Percentiles rank a stretch among this genome's conserved stretches.
Conservation (phyloP, 164 flowering plant species). For the Hamamelis virginiana region DNA sequence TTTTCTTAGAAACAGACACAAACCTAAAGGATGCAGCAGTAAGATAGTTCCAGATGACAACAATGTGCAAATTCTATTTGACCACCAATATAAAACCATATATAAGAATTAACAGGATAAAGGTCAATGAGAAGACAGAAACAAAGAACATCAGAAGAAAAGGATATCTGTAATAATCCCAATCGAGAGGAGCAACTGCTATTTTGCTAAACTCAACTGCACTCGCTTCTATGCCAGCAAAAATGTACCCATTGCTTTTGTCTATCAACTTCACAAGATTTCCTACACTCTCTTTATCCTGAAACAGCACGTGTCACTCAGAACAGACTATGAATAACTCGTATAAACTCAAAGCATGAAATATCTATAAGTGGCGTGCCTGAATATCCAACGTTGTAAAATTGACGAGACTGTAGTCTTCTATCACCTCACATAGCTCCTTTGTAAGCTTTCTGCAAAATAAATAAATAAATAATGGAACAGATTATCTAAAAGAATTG, state of each 20-base stretch:
- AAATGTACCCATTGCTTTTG: slow-evolving; percentile 87
- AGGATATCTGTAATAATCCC: slow-evolving; percentile 99
- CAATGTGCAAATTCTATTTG: not conserved
- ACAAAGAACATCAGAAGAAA: slow-evolving; percentile 8
- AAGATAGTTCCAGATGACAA: not conserved
- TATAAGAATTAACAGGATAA: not conserved
- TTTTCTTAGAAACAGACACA: not conserved
- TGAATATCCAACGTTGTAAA: slow-evolving; percentile 91
- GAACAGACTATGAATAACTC: not conserved
- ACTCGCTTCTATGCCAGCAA: slow-evolving; percentile 75
- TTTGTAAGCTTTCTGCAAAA: slow-evolving; percentile 80
- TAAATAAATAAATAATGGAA: not conserved
- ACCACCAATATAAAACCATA: not conserved
- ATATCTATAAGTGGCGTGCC: slow-evolving; percentile 29
- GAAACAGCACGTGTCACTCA: slow-evolving; percentile 17
- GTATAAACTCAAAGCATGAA: not conserved
- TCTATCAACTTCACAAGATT: slow-evolving; percentile 88
- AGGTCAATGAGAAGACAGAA: not conserved
- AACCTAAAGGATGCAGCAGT: not conserved
- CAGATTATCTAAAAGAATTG: not conserved
- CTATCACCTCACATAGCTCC: slow-evolving; percentile 82
- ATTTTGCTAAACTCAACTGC: slow-evolving; percentile 93
- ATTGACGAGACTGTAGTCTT: slow-evolving; percentile 66
- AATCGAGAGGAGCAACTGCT: slow-evolving; percentile 74
- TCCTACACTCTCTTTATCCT: slow-evolving; percentile 93